These are phyloP conservation scores for Omphalotus guepiniiformis DNA, from an alignment of 768 basidiomycete species.

Conservation along the genomic window DNA sequence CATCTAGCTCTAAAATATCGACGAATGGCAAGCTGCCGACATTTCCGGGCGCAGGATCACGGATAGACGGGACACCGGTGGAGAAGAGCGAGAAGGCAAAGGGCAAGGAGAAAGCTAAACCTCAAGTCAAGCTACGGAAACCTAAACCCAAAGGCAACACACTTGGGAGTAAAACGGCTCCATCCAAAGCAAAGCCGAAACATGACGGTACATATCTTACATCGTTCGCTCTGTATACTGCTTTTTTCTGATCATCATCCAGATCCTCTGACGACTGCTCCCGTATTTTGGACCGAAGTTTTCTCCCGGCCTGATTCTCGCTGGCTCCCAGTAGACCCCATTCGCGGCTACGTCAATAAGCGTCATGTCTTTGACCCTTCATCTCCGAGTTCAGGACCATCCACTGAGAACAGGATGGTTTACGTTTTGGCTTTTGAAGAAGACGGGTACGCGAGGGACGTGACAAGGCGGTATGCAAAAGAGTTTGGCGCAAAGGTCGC, in stretches of 20 bases:
- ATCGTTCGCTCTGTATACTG: neutral
- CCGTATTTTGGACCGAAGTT: slow-evolving; percentile 96
- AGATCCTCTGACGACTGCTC: slow-evolving; percentile 64
- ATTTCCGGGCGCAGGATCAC: slow-evolving; percentile 37
- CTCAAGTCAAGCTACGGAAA: slow-evolving; percentile 57
- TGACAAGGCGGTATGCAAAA: slow-evolving; percentile 84
- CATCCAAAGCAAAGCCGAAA: slow-evolving; percentile 5
- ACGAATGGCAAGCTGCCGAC: slow-evolving; percentile 16
- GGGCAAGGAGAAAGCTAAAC: slow-evolving; percentile 53
- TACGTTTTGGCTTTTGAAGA: slow-evolving; percentile 96
- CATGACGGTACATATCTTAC: neutral
- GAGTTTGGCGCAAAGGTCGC: slow-evolving; percentile 75
- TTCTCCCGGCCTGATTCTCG: slow-evolving; percentile 88
- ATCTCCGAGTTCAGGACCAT: slow-evolving; percentile 8
- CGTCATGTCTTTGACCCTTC: slow-evolving; percentile 74
- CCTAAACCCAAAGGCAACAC: slow-evolving; percentile 46
- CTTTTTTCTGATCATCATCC: slow-evolving; percentile 16
- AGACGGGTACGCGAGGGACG: slow-evolving; percentile 87
- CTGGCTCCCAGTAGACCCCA: slow-evolving; percentile 93
- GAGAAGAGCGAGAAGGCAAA: slow-evolving; percentile 46
- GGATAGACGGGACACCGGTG: slow-evolving; percentile 33
- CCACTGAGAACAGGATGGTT: slow-evolving; percentile 73
- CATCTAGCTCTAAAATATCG: slow-evolving; percentile 29
- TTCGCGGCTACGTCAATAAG: slow-evolving; percentile 76
- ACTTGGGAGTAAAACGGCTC: slow-evolving; percentile 26